These are phyloP conservation scores for Funneliformis caledonium DNA, from an alignment of 371 early-diverging fungal genomes.

Conservation along the genomic window DNA sequence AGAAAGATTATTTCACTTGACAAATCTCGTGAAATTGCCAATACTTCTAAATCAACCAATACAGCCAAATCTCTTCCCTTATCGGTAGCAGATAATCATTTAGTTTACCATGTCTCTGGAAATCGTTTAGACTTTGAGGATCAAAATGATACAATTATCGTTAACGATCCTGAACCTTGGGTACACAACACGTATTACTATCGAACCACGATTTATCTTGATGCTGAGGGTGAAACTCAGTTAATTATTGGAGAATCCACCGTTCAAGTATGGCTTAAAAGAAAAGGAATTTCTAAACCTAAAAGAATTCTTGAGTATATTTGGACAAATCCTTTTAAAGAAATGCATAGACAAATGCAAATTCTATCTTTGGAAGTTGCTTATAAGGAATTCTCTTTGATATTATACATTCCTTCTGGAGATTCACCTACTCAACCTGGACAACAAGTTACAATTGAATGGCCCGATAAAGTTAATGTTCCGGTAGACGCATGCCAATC, in stretches of 20 bases:
- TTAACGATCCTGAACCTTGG: conserved; percentile 5
- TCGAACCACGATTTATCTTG: background rate
- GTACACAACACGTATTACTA: background rate
- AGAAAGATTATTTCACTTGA: background rate
- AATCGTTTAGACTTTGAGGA: background rate
- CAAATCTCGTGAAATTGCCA: too few species aligned
- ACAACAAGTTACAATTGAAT: background rate
- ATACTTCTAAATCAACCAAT: background rate
- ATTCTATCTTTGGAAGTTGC: background rate
- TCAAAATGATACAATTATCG: background rate
- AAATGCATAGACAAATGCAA: too few species aligned
- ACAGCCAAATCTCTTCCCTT: background rate
- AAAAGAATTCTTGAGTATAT: background rate
- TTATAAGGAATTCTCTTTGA: background rate
- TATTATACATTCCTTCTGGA: background rate
- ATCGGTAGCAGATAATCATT: background rate
- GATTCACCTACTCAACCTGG: background rate
- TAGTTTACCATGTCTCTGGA: background rate
- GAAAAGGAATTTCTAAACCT: too few species aligned
- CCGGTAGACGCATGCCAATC: background rate
- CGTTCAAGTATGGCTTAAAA: background rate
- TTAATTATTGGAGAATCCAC: background rate
- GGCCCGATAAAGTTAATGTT: background rate
- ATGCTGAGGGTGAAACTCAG: background rate
- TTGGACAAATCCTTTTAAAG: background rate